Percentiles rank a stretch among this genome's conserved stretches.
These are phyloP conservation scores for Diaporthe helianthi DNA, from an alignment of 2,329 filamentous ascomycete genomes.

Conservation along the genomic window DNA sequence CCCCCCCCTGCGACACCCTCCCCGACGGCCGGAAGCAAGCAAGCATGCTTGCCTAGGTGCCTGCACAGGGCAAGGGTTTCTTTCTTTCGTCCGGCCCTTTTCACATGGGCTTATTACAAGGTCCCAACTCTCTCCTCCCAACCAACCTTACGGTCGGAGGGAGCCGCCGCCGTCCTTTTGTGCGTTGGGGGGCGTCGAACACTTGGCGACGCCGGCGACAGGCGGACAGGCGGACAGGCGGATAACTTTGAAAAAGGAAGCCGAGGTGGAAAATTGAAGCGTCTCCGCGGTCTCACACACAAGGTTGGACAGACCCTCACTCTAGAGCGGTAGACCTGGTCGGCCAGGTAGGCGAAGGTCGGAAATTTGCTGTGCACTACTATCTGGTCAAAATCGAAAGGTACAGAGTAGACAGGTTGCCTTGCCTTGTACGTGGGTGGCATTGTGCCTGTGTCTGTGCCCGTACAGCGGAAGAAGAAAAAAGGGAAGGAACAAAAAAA, in stretches of 20 bases:
- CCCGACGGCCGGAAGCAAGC: conserved; percentile 7
- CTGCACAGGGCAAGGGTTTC: conserved; percentile 21
- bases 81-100: no score
- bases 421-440: background rate
- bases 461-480: no score
- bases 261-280: conserved; percentile 7
- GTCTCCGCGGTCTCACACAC: conserved; percentile 15
- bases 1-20: background rate
- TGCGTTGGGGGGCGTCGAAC: background rate
- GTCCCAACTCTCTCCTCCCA: no score
- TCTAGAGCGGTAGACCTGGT: background rate
- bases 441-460: no score
- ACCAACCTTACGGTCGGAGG: background rate
- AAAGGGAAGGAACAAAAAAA: no score
- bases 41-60: no score
- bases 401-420: no score
- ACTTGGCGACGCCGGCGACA: conserved; percentile 2
- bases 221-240: background rate
- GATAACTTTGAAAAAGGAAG: background rate
- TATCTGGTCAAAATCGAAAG: no score
- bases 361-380: no score
- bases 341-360: background rate
- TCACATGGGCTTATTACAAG: no score
- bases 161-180: background rate
- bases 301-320: conserved; percentile 3